Conservation (phyloP, 2,329 filamentous ascomycete species). For the Eurotiales sp. region DNA sequence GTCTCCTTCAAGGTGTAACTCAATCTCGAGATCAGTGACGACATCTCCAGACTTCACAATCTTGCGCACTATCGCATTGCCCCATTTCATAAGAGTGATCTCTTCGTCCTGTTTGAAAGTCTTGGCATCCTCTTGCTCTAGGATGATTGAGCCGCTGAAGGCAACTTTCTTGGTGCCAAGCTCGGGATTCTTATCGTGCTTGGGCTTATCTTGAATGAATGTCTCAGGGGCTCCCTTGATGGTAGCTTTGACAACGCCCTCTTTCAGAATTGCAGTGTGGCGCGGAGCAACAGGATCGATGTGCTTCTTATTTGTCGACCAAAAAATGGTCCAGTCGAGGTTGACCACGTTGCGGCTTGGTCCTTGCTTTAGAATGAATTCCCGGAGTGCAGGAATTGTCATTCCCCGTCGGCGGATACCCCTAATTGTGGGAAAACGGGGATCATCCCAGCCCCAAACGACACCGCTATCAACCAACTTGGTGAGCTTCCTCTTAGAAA, state of each 20-base stretch:
- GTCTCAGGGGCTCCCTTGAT: constrained; percentile 65
- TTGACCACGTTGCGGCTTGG: constrained; percentile 48
- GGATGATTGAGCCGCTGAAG: constrained; percentile 68
- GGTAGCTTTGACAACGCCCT: constrained; percentile 67
- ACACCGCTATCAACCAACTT: constrained; percentile 47
- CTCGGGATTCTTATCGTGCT: constrained; percentile 83
- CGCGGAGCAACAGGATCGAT: constrained; percentile 73
- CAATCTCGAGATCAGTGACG: constrained; percentile 69
- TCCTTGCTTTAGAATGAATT: constrained; percentile 50
- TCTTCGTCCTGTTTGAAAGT: constrained; percentile 81
- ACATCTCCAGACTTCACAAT: constrained; percentile 46
- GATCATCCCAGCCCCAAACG: constrained; percentile 52
- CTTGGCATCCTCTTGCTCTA: constrained; percentile 84
- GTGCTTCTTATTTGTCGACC: constrained; percentile 69
- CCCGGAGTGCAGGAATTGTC: constrained; percentile 47
- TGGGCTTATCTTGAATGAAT: constrained; percentile 70
- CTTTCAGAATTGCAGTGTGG: constrained; percentile 68
- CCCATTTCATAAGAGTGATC: constrained; percentile 96
- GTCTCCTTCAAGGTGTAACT: constrained; percentile 88
- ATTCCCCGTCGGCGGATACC: constrained; percentile 49
- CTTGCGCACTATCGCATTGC: constrained; percentile 53
- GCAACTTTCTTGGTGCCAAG: constrained; percentile 82
- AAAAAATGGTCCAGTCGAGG: constrained; percentile 49
- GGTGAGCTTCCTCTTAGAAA: constrained; percentile 51
- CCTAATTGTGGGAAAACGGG: constrained; percentile 49